Evolutionary conservation across 2,329 filamentous ascomycete genomes (phyloP), one percentile per base, ranked within the genome.

Genomic region (Microdochium paspali): DNA sequence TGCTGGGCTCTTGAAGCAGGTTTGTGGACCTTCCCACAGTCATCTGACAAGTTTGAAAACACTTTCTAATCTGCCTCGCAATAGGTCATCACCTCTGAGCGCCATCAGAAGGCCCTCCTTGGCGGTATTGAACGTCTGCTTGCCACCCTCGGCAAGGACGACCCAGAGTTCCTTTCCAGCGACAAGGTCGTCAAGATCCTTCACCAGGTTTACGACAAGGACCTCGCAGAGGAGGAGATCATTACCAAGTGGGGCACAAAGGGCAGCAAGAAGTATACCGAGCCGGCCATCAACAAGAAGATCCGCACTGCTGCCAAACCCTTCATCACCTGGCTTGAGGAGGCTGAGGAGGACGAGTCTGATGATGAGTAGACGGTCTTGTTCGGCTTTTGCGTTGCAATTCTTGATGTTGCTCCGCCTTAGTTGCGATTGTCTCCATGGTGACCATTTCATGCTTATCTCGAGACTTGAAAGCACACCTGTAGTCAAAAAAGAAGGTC

Each of bases 221-320:
- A 98, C 57, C 77, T 98, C 47, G 73, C 95, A 59, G 82, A 78
- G 46, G 93, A 98, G 73, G 90, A 95, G 53, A 80, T 90, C 15
- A 81, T 95, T 63, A 87, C 84, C 69, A 84, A 85, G 58, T 98
- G 93, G 91, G 91, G 90, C 55, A 78, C 80, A 63, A 95, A 93
- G 77, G 90, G 91, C 50, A 95, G 89, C 80, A 96, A 95, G 84
- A 96, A 96, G 75, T 97, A 97, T 66, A 87, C 94, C 58, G 91
- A 97, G 65, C 69, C 94, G 51, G 65, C 84, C 50, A 90, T 83
- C 51, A 95, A 89, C 72, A 91, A 90, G 77, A 95, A 94, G 78
- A 90, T 97, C 53, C 89, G 90, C 72, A 91, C 94, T 76, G 86
- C 88, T 55, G 90, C 93, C 47, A 87, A 94, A 74, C 84, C 87